A percentile compares a stretch with the other conserved stretches of the same genome.
These are phyloP conservation scores for Naganishia randhawae DNA, from an alignment of 768 basidiomycete species.

Conservation along the genomic window DNA sequence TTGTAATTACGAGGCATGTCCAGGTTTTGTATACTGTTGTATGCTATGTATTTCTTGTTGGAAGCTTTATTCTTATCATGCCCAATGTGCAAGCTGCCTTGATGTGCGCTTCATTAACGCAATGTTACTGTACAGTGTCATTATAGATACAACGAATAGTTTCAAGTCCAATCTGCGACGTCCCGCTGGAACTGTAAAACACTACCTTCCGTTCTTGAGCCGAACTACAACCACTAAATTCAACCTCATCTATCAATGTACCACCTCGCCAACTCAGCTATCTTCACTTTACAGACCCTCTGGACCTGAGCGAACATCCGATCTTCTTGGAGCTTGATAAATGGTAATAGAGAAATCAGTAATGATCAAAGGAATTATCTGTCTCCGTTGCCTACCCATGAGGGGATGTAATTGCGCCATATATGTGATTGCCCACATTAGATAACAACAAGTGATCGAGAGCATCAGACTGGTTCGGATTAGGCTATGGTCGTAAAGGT, in stretches of 20 bases:
- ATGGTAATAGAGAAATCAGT: background rate
- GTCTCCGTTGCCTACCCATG: slow-evolving; percentile 61
- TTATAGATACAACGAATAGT: slow-evolving; percentile 12
- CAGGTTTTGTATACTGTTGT: background rate
- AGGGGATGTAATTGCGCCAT: slow-evolving; percentile 89
- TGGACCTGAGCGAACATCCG: slow-evolving; percentile 20
- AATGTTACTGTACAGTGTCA: background rate
- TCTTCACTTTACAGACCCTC: slow-evolving; percentile 1
- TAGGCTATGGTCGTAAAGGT: slow-evolving; percentile 57
- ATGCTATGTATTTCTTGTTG: background rate
- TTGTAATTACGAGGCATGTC: slow-evolving; percentile 1
- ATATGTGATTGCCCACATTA: slow-evolving; percentile 98
- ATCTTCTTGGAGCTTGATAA: slow-evolving; percentile 23
- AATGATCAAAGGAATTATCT: background rate
- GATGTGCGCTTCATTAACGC: no score
- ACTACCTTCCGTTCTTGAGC: background rate
- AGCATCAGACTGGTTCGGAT: slow-evolving; percentile 76
- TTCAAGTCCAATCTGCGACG: background rate
- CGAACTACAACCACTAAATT: background rate
- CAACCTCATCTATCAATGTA: background rate
- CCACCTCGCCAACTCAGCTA: background rate
- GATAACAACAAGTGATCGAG: slow-evolving; percentile 75
- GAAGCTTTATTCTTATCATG: background rate
- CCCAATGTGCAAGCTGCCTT: background rate
- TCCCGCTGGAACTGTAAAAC: no score